Percentiles rank a stretch among this genome's conserved stretches.
phyloP scores from a whole-genome alignment of 2,329 filamentous ascomycete species.

The Aschersonia sp. region DNA sequence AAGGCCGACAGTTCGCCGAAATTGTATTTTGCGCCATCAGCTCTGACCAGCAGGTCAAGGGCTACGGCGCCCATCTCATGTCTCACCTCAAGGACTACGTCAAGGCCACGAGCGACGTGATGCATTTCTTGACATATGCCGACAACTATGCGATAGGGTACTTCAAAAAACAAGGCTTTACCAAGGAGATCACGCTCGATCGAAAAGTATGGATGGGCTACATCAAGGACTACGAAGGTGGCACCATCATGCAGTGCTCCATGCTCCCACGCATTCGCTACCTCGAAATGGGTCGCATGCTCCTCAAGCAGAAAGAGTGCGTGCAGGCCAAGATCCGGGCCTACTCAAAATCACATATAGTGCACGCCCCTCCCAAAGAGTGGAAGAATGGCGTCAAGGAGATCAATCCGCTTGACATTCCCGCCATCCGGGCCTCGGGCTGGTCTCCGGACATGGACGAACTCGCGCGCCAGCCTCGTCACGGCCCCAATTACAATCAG shows the following conservation, averaged over 20 bases:
- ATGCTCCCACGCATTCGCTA: conserved; percentile 95
- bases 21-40: conserved; percentile 98
- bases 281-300: conserved; percentile 81
- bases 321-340: conserved; percentile 91
- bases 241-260: conserved; percentile 97
- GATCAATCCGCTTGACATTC: conserved; percentile 76
- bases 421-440: conserved; percentile 79
- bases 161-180: conserved; percentile 98
- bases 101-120: conserved; percentile 88
- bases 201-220: conserved; percentile 96
- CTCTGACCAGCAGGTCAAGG: conserved; percentile 96
- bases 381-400: conserved; percentile 63
- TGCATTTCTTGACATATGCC: conserved; percentile 97
- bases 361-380: conserved; percentile 71
- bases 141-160: conserved; percentile 99
- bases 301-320: conserved; percentile 92
- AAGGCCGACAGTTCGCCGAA: conserved; percentile 82
- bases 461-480: conserved; percentile 81
- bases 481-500: conserved; percentile 92
- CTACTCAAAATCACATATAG: conserved; percentile 74
- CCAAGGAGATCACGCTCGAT: conserved; percentile 91
- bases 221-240: conserved; percentile 98
- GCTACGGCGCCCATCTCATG: conserved; percentile 96
- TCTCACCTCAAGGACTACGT: conserved; percentile 96
- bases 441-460: conserved; percentile 99